Base-by-base conservation (phyloP, 2,329 filamentous ascomycete genomes). In the Monosporascus cannonballus region DNA sequence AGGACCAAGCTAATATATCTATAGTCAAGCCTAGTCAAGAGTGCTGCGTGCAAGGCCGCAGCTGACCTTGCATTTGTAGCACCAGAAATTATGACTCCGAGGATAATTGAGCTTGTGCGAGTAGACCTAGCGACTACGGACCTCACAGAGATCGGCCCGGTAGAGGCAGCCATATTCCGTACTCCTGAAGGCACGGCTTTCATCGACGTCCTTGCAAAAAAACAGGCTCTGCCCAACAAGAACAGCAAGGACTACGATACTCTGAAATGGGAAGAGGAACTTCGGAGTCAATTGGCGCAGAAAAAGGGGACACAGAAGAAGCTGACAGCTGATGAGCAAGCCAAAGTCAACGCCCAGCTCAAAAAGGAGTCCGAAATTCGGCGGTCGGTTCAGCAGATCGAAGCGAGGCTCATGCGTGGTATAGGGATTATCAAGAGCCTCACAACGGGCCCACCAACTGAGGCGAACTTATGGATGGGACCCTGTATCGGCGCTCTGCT, bases 171-270 rank as follows among this genome's bases (percentile, higher is more conserved):
- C 17, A 97, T 99, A 54, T 94, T 92, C 69, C 85, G 90, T 45
- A 96, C 93, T 0, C 87, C 91, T 1, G 90, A 95, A 67, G 93
- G 91, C 2, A 92, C 87, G 1, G 81, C 86, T 15, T 97, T 96
- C 62, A 79, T 99, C 20, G 94, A 99, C 70, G 89, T 97, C 0
- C 78, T 99, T 6, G 89, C 87, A 36, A 92, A 90, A 66, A 96
- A 96, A 67, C 82, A 82, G 55, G 75, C 78, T 38, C 73, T 87
- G 2, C 84, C 90, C 3, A 87, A 91, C 71, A 97, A 96, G 73
- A 96, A 90, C 63, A 86, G 84, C 48, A 96, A 96, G 68, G 94
- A 97, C 67, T 96, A 96, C 63, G 90, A 99, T 62, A 95, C 90
- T 1, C 72, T 96, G 41, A 96, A 96, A 70, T 99, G 95, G 94